These are phyloP conservation scores for Colletotrichum tropicicola DNA, from an alignment of 2,329 filamentous ascomycete species.

Conservation along the genomic window DNA sequence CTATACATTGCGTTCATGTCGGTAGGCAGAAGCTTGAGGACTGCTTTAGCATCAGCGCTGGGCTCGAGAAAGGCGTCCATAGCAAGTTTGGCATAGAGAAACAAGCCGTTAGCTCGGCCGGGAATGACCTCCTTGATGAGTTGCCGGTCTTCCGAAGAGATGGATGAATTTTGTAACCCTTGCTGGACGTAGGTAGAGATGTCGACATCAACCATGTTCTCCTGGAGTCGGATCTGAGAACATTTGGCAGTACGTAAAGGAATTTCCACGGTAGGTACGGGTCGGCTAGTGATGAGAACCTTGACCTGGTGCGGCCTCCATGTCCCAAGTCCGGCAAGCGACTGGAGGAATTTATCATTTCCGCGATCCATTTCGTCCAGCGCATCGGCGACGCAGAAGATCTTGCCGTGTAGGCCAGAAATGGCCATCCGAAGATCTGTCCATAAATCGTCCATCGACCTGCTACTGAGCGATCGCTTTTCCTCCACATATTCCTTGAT, in stretches of 20 bases:
- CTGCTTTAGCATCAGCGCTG: constrained; percentile 33
- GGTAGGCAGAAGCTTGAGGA: constrained; percentile 43
- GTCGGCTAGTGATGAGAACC: constrained; percentile 53
- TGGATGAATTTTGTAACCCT: constrained; percentile 23
- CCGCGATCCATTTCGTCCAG: constrained; percentile 57
- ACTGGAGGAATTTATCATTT: constrained; percentile 43
- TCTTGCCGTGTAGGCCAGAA: constrained; percentile 32
- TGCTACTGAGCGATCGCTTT: constrained; percentile 19
- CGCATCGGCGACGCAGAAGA: constrained; percentile 52
- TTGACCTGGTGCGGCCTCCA: constrained; percentile 45
- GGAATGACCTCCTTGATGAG: constrained; percentile 41
- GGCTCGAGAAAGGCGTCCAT: constrained; percentile 47
- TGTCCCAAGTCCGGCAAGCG: constrained; percentile 42
- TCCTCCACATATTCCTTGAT: constrained; percentile 31
- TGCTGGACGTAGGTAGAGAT: constrained; percentile 47
- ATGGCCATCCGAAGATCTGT: constrained; percentile 37
- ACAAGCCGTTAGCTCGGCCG: constrained; percentile 50
- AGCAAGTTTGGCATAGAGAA: constrained; percentile 53
- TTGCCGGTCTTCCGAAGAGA: constrained; percentile 31
- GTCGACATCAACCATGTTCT: constrained; percentile 46
- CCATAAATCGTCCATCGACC: constrained; percentile 40
- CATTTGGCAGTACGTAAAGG: constrained; percentile 36
- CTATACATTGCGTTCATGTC: constrained; percentile 51
- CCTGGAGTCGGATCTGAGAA: constrained; percentile 48
- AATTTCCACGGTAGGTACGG: constrained; percentile 39